Evolutionary conservation across 1,139 yeast genomes (phyloP), one percentile per base, ranked within the genome.

Genomic region (Yamadazyma epiphylla): DNA sequence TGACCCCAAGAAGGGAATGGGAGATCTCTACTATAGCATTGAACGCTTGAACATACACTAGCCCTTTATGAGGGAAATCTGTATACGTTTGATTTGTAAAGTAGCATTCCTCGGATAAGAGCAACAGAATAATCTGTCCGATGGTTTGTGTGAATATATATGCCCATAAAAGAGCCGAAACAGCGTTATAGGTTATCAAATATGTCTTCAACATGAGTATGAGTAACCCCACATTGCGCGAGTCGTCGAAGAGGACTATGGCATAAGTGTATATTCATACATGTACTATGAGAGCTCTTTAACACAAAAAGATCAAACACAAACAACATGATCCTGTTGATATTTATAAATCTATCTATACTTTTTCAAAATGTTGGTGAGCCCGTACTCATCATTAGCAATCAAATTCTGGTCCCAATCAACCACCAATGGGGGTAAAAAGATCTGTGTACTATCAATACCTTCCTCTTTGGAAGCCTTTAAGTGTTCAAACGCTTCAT

Each of bases 121-220:
- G n/a, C n/a, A n/a, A n/a, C n/a, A n/a, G n/a, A n/a, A n/a, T n/a
- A n/a, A n/a, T n/a, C n/a, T n/a, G n/a, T n/a, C n/a, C n/a, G n/a
- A n/a, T n/a, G n/a, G n/a, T n/a, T n/a, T n/a, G n/a, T n/a, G n/a
- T n/a, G n/a, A n/a, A n/a, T 11, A 30, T 26, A 7, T 13, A 3
- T 4, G 9, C 60, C 96, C 96, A 87, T 13, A 82, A 61, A 8
- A 72, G 53, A 0, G 80, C 79, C 7, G 89, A 78, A 10, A 73
- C 40, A n/a, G 73, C 64, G 57, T 87, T 87, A 62, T 85, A 87
- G 3, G 36, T 22, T 5, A 41, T 31, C 26, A 58, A 46, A 29
- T 52, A 53, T 10, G 10, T 9, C 5, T 21, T 7, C 5, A 9
- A 3, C 9, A 27, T 8, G n/a, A 26, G 14, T 5, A 13, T 10